phyloP scores from a whole-genome alignment of 805 yeast species.

The Lipomyces starkeyi region DNA sequence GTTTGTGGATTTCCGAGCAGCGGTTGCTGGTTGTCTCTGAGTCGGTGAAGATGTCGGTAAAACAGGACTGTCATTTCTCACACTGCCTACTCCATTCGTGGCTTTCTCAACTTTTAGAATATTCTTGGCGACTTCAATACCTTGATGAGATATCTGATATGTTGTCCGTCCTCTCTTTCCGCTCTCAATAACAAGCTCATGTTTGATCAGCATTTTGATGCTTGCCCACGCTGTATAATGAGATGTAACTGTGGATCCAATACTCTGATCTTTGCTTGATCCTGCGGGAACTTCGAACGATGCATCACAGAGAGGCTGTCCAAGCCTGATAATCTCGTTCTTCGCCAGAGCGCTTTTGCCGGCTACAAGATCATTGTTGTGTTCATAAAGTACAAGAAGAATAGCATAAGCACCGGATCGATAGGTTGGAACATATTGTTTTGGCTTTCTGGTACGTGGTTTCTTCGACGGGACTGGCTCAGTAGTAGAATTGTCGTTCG shows the following conservation, averaged over 20 bases:
- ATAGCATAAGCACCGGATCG: constrained; percentile 89
- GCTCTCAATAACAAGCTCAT: constrained; percentile 29
- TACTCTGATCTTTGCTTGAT: constrained; percentile 12
- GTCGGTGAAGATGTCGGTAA: background rate
- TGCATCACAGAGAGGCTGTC: constrained; percentile 45
- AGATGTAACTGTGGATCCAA: constrained; percentile 45
- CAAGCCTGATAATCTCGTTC: constrained; percentile 61
- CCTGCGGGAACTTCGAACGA: constrained; percentile 34
- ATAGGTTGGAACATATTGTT: constrained; percentile 69
- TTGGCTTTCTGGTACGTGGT: constrained; percentile 38
- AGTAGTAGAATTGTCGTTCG: background rate
- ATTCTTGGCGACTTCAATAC: constrained; percentile 60
- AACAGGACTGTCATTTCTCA: background rate
- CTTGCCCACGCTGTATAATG: constrained; percentile 79
- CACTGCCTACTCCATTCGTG: background rate
- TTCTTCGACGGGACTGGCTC: background rate
- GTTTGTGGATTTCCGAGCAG: background rate
- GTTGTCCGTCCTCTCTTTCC: constrained; percentile 52
- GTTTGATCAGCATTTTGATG: constrained; percentile 59
- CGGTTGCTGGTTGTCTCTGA: background rate
- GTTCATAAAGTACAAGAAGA: constrained; percentile 60
- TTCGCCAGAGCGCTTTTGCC: constrained; percentile 64
- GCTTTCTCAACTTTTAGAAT: constrained; percentile 47
- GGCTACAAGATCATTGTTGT: constrained; percentile 28
- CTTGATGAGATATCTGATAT: constrained; percentile 69